Percentiles rank a stretch among this genome's conserved stretches.
These are phyloP conservation scores for Ophiostoma montium DNA, from an alignment of 2,329 filamentous ascomycete genomes.

Conservation along the genomic window DNA sequence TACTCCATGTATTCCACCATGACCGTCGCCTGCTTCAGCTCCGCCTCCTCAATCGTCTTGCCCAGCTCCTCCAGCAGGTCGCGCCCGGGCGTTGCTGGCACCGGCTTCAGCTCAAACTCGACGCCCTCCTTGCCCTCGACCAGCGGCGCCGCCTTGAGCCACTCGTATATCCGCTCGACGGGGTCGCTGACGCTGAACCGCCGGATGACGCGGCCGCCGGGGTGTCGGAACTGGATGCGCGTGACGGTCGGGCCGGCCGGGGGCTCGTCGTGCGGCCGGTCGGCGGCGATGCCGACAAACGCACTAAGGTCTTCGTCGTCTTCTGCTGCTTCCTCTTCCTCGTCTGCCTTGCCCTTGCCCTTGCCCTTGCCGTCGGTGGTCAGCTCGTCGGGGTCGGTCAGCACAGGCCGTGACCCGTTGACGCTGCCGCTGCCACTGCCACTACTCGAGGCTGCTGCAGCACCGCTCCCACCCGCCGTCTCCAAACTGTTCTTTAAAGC, in stretches of 20 bases:
- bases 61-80: slow-evolving; percentile 70
- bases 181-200: slow-evolving; percentile 66
- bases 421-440: slow-evolving; percentile 14
- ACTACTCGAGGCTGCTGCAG: slow-evolving; percentile 52
- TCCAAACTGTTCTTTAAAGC: slow-evolving; percentile 65
- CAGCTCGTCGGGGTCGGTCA: slow-evolving; percentile 74
- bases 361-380: slow-evolving; percentile 42
- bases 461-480: too few species aligned
- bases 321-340: slow-evolving; percentile 24
- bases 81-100: slow-evolving; percentile 48
- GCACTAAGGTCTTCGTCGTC: slow-evolving; percentile 17
- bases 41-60: slow-evolving; percentile 61
- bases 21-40: slow-evolving; percentile 82
- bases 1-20: slow-evolving; percentile 79
- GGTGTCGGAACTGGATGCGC: slow-evolving; percentile 83
- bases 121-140: slow-evolving; percentile 58
- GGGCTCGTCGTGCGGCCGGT: slow-evolving; percentile 66
- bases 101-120: slow-evolving; percentile 75
- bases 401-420: slow-evolving; percentile 27
- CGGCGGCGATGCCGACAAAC: slow-evolving; percentile 59
- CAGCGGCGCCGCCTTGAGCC: slow-evolving; percentile 79
- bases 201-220: slow-evolving; percentile 71
- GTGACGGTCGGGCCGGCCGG: slow-evolving; percentile 49
- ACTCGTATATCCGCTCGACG: slow-evolving; percentile 81
- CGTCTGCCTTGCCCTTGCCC: slow-evolving; percentile 44